Evolutionary conservation across 345 rosid species (phyloP).

Genomic region (Melaleuca quinquenervia): DNA sequence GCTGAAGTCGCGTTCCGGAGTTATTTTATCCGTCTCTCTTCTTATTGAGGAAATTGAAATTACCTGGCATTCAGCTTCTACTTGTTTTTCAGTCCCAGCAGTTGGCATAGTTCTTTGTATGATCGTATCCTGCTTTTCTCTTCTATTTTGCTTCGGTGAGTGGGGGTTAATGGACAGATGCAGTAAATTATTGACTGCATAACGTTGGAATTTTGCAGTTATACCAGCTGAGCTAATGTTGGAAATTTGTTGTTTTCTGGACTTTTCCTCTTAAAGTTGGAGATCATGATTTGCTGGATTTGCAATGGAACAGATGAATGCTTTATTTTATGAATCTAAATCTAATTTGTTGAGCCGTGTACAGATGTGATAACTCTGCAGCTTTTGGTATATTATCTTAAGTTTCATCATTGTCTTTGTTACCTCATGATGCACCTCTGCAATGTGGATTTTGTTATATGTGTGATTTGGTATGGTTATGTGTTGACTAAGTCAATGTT

Average conservation of each 20-base stretch:
- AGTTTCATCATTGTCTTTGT: not conserved
- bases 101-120: not conserved
- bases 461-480: not conserved
- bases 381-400: not conserved
- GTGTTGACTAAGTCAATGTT: not conserved
- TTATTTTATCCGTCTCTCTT: not conserved
- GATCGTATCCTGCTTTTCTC: not conserved
- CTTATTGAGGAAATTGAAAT: not conserved
- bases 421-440: not conserved
- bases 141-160: not conserved
- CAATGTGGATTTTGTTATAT: not conserved
- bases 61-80: not conserved
- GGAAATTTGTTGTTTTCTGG: not conserved
- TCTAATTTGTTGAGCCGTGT: not conserved
- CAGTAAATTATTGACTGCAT: not conserved
- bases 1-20: not conserved
- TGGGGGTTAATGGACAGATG: not conserved
- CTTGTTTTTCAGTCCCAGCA: not conserved
- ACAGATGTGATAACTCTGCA: not conserved
- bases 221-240: not conserved
- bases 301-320: not conserved
- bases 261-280: not conserved
- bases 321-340: not conserved
- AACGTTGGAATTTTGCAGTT: not conserved
- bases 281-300: not conserved